Percentiles rank a stretch among this genome's conserved stretches.
Evolutionary conservation across 1,284 basidiomycete species (phyloP).

Genomic region (Rhodotorula sp.): DNA sequence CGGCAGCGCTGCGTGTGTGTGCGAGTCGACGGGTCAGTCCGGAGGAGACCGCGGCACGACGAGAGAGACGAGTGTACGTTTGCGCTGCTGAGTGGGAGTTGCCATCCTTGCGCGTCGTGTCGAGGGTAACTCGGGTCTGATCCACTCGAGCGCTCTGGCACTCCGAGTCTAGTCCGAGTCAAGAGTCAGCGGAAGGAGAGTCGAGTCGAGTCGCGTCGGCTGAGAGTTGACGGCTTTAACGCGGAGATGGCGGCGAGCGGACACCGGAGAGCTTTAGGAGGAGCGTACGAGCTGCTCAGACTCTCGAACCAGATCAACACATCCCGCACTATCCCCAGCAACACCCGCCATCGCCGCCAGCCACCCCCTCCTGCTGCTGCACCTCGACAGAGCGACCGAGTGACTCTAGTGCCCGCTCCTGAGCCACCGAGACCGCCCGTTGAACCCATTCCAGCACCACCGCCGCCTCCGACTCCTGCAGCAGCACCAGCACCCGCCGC

Average conservation of each 20-base stretch:
- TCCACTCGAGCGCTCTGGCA: too few relatives aligned
- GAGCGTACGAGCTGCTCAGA: neutral
- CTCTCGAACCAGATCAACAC: neutral
- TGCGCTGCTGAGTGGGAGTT: too few relatives aligned
- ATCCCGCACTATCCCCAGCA: neutral
- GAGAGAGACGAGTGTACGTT: neutral
- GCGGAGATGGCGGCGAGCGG: neutral
- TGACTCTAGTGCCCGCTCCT: neutral
- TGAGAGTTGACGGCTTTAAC: neutral
- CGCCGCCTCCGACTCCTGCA: neutral
- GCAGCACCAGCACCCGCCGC: neutral
- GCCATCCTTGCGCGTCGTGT: too few relatives aligned
- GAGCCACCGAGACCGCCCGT: neutral
- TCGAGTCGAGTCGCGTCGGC: too few relatives aligned
- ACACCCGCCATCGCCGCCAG: neutral
- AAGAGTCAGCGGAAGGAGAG: too few relatives aligned
- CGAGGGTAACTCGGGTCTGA: too few relatives aligned
- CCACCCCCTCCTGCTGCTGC: neutral
- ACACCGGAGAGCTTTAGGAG: neutral
- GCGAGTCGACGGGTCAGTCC: neutral
- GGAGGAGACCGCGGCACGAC: neutral
- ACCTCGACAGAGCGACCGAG: neutral
- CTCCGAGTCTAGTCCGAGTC: neutral
- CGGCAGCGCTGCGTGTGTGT: constrained; percentile 38
- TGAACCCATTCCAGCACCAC: neutral